Conservation (phyloP, 2,329 filamentous ascomycete species). For the Kalmusia sp. region DNA sequence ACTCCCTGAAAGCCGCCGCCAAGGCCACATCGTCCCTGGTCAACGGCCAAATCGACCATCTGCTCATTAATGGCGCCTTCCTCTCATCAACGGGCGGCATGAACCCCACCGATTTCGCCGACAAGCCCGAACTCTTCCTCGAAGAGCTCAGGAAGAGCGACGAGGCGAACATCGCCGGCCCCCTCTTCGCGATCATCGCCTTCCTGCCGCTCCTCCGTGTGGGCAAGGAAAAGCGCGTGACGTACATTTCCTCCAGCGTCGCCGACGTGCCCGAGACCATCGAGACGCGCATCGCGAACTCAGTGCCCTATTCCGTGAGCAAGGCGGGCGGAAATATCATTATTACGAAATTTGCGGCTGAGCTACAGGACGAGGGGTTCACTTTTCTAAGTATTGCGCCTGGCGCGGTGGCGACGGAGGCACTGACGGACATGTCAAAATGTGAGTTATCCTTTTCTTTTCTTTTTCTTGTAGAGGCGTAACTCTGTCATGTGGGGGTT, state of each 20-base stretch:
- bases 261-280: conserved; percentile 37
- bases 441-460: conserved; percentile 3
- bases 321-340: conserved; percentile 51
- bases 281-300: conserved; percentile 25
- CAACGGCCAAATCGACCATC: conserved; percentile 46
- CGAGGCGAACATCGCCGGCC: conserved; percentile 31
- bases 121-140: conserved; percentile 14
- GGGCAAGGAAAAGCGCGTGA: conserved; percentile 49
- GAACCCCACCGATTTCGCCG: conserved; percentile 28
- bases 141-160: conserved; percentile 24
- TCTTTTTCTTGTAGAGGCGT: background rate
- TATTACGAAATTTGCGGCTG: conserved; percentile 49
- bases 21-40: conserved; percentile 38
- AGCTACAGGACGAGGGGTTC: conserved; percentile 24
- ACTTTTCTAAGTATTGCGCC: conserved; percentile 17
- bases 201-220: conserved; percentile 47
- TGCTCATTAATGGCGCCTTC: conserved; percentile 50
- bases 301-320: conserved; percentile 41
- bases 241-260: conserved; percentile 46
- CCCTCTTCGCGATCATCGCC: conserved; percentile 40
- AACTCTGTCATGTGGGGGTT: background rate
- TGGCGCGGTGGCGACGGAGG: conserved; percentile 15
- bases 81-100: conserved; percentile 27
- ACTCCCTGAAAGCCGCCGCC: conserved; percentile 43
- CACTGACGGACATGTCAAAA: conserved; percentile 8